A percentile compares a stretch with the other conserved stretches of the same genome.
These are phyloP conservation scores for Trichomonas vaginalis DNA, from an alignment of 208 protist species.

Conservation along the genomic window DNA sequence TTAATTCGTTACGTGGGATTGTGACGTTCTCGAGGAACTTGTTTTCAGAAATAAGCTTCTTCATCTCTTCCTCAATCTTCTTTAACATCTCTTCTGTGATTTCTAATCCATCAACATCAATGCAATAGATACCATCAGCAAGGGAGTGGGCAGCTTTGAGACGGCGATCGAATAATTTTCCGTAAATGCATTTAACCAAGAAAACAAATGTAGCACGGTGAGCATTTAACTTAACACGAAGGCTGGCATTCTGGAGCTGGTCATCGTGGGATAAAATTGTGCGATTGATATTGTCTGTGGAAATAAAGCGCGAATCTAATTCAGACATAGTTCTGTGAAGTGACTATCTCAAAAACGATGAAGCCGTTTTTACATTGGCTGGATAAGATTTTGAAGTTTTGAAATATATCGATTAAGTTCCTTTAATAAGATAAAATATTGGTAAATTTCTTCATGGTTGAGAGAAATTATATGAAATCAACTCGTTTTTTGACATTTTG, in stretches of 20 bases:
- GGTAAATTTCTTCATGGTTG: too few relatives aligned
- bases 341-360: too few relatives aligned
- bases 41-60: not conserved
- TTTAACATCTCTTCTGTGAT: not conserved
- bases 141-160: not conserved
- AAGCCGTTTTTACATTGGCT: too few relatives aligned
- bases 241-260: not conserved
- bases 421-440: too few relatives aligned
- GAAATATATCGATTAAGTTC: too few relatives aligned
- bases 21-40: not conserved
- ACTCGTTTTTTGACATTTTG: too few relatives aligned
- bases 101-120: not conserved
- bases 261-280: not conserved
- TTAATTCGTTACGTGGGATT: not conserved
- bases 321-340: too few relatives aligned
- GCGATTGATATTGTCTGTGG: too few relatives aligned
- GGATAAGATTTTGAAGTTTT: too few relatives aligned
- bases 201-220: not conserved
- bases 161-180: not conserved
- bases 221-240: not conserved
- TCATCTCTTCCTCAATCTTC: not conserved
- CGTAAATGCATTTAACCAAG: not conserved
- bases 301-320: too few relatives aligned
- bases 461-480: too few relatives aligned
- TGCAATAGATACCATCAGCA: not conserved